Percentiles rank a stretch among this genome's conserved stretches.
These are phyloP conservation scores for Fusarium haematococcum DNA, from an alignment of 2,329 filamentous ascomycete species.

Conservation along the genomic window DNA sequence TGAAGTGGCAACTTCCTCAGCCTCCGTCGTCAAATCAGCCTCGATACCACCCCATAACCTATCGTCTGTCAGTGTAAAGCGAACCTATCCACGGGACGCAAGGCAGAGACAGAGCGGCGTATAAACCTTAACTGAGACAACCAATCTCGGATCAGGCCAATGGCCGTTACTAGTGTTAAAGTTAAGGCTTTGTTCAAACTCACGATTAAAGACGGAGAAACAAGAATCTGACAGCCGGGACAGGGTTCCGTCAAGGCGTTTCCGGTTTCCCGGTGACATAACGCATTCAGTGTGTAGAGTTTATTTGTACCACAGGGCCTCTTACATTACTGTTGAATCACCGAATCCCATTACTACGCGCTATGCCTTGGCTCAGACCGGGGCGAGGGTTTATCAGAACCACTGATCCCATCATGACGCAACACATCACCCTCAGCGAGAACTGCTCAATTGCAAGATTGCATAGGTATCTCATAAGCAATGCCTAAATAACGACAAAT, in stretches of 20 bases:
- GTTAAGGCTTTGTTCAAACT: neutral
- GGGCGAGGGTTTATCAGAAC: too few relatives aligned
- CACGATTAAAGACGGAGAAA: neutral
- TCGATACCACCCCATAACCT: neutral
- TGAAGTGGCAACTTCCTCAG: neutral
- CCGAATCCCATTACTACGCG: too few relatives aligned
- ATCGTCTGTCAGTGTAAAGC: neutral
- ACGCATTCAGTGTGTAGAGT: too few relatives aligned
- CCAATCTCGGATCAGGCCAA: neutral
- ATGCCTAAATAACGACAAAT: too few relatives aligned
- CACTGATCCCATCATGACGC: neutral
- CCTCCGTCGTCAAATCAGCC: neutral
- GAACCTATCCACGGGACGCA: neutral
- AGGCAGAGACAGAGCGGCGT: neutral
- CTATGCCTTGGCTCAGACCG: neutral
- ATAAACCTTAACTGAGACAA: neutral
- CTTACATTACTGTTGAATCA: too few relatives aligned
- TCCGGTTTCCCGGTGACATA: neutral
- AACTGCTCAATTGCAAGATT: too few relatives aligned
- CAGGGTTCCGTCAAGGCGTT: neutral
- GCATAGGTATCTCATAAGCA: fast-evolving
- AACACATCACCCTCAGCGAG: neutral
- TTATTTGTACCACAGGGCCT: neutral
- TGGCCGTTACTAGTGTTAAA: neutral
- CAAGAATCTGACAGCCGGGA: neutral